Evolutionary conservation across 768 basidiomycete species (phyloP).

Genomic region (Gelatoporia subvermispora): DNA sequence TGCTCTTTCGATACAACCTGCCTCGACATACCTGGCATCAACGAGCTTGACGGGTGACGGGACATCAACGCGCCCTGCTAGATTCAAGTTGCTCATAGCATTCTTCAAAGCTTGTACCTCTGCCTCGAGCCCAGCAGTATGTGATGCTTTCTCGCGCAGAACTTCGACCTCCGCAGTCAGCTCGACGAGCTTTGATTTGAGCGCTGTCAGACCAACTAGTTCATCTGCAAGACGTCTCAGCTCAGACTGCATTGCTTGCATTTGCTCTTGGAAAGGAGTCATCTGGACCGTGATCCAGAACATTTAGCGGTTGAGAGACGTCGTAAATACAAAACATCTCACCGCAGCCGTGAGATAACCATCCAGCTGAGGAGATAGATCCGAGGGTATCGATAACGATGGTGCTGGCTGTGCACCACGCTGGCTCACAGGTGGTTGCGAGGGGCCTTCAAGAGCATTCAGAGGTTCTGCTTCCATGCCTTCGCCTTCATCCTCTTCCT

Average conservation of each 20-base stretch:
- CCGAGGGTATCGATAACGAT: too few relatives aligned
- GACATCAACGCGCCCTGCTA: neutral
- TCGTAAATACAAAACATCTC: neutral
- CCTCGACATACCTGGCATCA: too few relatives aligned
- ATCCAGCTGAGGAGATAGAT: too few relatives aligned
- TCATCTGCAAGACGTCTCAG: slow-evolving; percentile 35
- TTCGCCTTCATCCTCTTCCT: slow-evolving; percentile 33
- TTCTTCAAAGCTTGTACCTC: slow-evolving; percentile 6
- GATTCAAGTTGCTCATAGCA: neutral
- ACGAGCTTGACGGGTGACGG: too few relatives aligned
- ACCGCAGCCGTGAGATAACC: too few relatives aligned
- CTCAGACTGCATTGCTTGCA: slow-evolving; percentile 43
- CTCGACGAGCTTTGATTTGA: slow-evolving; percentile 33
- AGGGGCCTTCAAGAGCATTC: too few relatives aligned
- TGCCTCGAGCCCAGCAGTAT: slow-evolving; percentile 9
- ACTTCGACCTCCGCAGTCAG: slow-evolving; percentile 31
- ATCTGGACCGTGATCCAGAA: slow-evolving; percentile 13
- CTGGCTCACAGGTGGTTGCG: too few relatives aligned
- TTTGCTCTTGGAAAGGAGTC: slow-evolving; percentile 44
- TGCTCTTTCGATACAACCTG: too few relatives aligned
- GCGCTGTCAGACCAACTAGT: slow-evolving; percentile 30
- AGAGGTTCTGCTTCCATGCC: too few relatives aligned
- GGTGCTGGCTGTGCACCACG: too few relatives aligned
- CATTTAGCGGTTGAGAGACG: neutral
- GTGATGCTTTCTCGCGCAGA: slow-evolving; percentile 19